These are phyloP conservation scores for Trametes cinnabarina DNA, from an alignment of 768 basidiomycete species.

Conservation along the genomic window DNA sequence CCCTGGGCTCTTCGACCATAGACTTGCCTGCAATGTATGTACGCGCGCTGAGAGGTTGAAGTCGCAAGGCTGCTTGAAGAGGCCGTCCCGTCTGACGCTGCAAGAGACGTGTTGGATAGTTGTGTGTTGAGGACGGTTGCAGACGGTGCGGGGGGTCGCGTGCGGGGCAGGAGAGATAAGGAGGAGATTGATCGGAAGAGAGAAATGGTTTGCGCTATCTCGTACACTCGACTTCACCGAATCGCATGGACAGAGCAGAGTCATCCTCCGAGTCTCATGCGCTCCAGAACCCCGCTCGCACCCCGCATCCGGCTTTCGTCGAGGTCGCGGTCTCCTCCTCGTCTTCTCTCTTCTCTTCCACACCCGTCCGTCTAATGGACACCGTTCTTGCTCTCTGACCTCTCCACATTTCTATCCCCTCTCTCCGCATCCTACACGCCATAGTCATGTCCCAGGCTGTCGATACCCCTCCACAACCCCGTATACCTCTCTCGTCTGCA, in stretches of 20 bases:
- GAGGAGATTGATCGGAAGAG: background rate
- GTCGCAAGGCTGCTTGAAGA: background rate
- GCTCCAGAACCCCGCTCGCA: conserved; percentile 16
- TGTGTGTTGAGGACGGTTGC: background rate
- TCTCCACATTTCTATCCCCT: background rate
- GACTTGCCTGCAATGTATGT: background rate
- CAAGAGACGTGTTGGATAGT: background rate
- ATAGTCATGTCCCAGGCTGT: background rate
- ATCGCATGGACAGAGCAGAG: conserved; percentile 10
- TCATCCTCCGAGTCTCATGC: background rate
- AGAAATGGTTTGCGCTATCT: conserved; percentile 5
- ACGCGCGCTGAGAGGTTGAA: background rate
- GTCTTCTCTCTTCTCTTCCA: background rate
- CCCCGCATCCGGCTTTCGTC: background rate
- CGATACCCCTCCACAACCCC: conserved; percentile 3
- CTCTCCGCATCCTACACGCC: background rate
- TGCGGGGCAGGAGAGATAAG: background rate
- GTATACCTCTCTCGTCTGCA: background rate
- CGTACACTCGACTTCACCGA: background rate
- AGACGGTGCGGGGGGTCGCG: background rate
- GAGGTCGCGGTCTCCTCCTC: background rate
- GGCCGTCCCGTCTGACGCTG: background rate
- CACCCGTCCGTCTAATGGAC: background rate
- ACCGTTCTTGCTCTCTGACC: background rate
- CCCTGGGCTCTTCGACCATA: background rate